A percentile compares a stretch with the other conserved stretches of the same genome.
Evolutionary conservation across 192 early-diverging fungal genomes (phyloP).

Genomic region (Coemansia sp.): DNA sequence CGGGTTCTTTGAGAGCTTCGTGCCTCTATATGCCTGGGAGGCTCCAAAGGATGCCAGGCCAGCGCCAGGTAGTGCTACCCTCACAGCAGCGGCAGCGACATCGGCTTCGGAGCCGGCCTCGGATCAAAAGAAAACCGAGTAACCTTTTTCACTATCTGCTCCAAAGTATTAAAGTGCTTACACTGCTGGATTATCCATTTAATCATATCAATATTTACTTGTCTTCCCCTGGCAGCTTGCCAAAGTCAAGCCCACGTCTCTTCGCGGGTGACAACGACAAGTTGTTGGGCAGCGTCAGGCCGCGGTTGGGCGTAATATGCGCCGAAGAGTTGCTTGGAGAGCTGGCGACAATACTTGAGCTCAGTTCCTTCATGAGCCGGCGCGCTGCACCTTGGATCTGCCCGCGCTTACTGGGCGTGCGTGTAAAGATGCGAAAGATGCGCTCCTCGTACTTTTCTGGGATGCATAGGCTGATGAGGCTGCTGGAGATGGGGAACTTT

Average conservation of each 20-base stretch:
- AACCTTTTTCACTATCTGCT: conserved; percentile 2
- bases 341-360: neutral
- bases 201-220: neutral
- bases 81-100: neutral
- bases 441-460: conserved; percentile 50
- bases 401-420: conserved; percentile 34
- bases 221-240: neutral
- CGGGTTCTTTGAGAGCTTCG: conserved; percentile 91
- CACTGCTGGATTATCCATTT: neutral
- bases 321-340: conserved; percentile 17
- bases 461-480: conserved; percentile 66
- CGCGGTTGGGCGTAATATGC: conserved; percentile 43
- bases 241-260: conserved; percentile 35
- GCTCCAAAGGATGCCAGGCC: conserved; percentile 54
- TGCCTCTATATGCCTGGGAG: conserved; percentile 88
- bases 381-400: conserved; percentile 49
- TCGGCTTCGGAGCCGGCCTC: neutral
- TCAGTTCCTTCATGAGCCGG: conserved; percentile 33
- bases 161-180: neutral
- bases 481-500: conserved; percentile 66
- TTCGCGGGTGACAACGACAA: conserved; percentile 6
- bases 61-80: conserved; percentile 4
- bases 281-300: conserved; percentile 36
- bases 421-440: conserved; percentile 49
- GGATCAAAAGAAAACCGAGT: conserved; percentile 38